Percentiles rank a stretch among this genome's conserved stretches.
phyloP scores from a whole-genome alignment of 2,329 filamentous ascomycete genomes.

The Ascochyta pisi region DNA sequence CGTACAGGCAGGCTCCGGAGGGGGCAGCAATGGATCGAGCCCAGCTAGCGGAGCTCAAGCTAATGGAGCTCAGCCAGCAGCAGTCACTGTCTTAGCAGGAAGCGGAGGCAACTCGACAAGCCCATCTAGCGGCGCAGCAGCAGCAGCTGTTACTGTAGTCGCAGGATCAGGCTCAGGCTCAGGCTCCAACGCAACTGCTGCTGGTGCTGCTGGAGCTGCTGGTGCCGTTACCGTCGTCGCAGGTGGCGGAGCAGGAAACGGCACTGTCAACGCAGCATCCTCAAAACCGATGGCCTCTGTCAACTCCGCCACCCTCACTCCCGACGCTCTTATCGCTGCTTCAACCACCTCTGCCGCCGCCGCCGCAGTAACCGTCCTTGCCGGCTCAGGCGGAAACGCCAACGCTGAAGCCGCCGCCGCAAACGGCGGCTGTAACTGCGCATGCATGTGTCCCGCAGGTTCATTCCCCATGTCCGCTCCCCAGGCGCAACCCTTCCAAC shows the following conservation, averaged over 20 bases:
- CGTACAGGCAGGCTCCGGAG: slow-evolving; percentile 22
- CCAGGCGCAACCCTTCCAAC: slow-evolving; percentile 36
- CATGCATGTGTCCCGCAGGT: slow-evolving; percentile 39
- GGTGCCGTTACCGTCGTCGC: slow-evolving; percentile 32
- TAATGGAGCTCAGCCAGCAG: slow-evolving; percentile 5
- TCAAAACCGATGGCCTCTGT: slow-evolving; percentile 14
- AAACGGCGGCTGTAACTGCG: slow-evolving; percentile 35
- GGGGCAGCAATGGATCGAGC: slow-evolving; percentile 6
- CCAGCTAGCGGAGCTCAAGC: slow-evolving; percentile 9
- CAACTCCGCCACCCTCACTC: slow-evolving; percentile 22
- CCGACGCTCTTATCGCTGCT: slow-evolving; percentile 21
- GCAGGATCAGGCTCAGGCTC: slow-evolving; percentile 21
- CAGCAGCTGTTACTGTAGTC: slow-evolving; percentile 28
- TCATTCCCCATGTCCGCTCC: slow-evolving; percentile 42
- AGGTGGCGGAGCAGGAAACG: slow-evolving; percentile 23
- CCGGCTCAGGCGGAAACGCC: slow-evolving; percentile 20
- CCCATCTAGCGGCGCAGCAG: slow-evolving; percentile 14
- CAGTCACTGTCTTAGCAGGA: slow-evolving; percentile 23
- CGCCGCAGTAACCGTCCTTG: slow-evolving; percentile 32
- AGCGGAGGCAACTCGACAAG: slow-evolving; percentile 4
- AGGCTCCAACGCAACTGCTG: not conserved
- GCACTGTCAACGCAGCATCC: not conserved
- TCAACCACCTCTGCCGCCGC: slow-evolving; percentile 20
- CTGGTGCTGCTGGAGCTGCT: slow-evolving; percentile 13
- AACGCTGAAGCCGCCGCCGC: slow-evolving; percentile 18